phyloP scores from a whole-genome alignment of 441 rosid genomes.

The Kokia cookei region DNA sequence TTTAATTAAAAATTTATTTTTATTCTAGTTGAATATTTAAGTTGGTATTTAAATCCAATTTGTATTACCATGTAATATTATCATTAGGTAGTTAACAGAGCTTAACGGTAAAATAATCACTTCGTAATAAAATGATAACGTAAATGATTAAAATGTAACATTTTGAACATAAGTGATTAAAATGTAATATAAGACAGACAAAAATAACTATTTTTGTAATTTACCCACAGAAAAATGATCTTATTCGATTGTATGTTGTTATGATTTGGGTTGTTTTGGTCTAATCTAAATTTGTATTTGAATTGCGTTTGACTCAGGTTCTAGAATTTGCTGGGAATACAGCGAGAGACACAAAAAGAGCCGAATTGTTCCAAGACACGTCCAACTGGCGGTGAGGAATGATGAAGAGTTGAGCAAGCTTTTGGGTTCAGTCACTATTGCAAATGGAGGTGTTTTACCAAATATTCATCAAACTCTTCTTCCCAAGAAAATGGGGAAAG shows the following conservation, averaged over 20 bases:
- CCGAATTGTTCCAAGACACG: conserved; percentile 64
- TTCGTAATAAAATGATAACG: fast-evolving
- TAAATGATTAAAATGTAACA: fast-evolving
- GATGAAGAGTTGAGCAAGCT: conserved; percentile 30
- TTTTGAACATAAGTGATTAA: fast-evolving
- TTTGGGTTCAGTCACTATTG: conserved; percentile 65
- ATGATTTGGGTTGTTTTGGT: background rate
- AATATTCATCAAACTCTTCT: conserved; percentile 66
- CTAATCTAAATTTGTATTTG: background rate
- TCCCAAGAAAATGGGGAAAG: conserved; percentile 52
- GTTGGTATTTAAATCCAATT: too few species aligned
- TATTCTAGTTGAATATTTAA: too few species aligned
- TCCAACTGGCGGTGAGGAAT: conserved; percentile 79
- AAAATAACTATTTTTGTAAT: too few species aligned
- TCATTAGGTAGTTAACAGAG: fast-evolving
- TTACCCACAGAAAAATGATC: background rate
- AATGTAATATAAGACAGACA: fast-evolving
- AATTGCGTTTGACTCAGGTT: conserved; percentile 27
- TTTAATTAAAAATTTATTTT: too few species aligned
- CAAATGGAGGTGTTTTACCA: conserved; percentile 78
- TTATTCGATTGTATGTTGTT: background rate
- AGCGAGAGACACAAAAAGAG: conserved; percentile 77
- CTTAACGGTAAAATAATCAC: fast-evolving
- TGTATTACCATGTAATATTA: fast-evolving
- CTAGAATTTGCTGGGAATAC: conserved; percentile 78